Base-by-base conservation (phyloP, 257 asterid species). In the Fraxinus excelsior region DNA sequence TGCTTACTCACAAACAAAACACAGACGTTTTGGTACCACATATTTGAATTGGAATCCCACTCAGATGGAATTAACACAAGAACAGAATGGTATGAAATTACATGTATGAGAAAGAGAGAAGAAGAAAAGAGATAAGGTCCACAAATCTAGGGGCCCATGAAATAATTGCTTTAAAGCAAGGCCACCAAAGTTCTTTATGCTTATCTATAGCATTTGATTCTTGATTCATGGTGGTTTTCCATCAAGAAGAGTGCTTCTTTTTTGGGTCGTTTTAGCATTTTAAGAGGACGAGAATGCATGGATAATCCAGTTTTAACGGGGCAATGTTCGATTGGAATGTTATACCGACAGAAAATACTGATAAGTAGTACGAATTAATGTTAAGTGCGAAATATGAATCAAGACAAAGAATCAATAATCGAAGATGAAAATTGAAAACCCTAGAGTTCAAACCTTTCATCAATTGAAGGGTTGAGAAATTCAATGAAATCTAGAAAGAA, bases 81-180 rank as follows among this genome's bases (percentile, higher is more conserved):
- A 40, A 0, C 49, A 10, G 16, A 40, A 40, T 14, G 49, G 49
- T 40, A 40, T 76, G 34, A 75, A 42, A 62, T 62, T 62, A 23
- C 25, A 11, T 25, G 68, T 11, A 12, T 40, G 4, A 11, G 1
- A 11, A 62, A 11, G 18, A 58, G 34, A 26, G 29, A 0, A 31
- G 68, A 62, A 62, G 68, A 62, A 26, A 62, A 25, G 13, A 62
- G 11, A 62, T 62, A 62, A 62, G 67, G 67, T 28, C 32, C 67
- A 29, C 49, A 31, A 29, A 79, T 67, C 18, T 3, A 14, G 77
- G 77, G 80, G 35, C 71, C 81, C 84, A 80, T 76, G 38, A 75
- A 29, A 37, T 74, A 65, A 71, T 75, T 70, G 35, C 64, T n/a
- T 35, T 71, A 6, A 62, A 76, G 66, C 51, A 62, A 71, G 78